Evolutionary conservation across 257 asterid genomes (phyloP), one percentile per base, ranked within the genome.

Genomic region (Thymus mandschuricus): DNA sequence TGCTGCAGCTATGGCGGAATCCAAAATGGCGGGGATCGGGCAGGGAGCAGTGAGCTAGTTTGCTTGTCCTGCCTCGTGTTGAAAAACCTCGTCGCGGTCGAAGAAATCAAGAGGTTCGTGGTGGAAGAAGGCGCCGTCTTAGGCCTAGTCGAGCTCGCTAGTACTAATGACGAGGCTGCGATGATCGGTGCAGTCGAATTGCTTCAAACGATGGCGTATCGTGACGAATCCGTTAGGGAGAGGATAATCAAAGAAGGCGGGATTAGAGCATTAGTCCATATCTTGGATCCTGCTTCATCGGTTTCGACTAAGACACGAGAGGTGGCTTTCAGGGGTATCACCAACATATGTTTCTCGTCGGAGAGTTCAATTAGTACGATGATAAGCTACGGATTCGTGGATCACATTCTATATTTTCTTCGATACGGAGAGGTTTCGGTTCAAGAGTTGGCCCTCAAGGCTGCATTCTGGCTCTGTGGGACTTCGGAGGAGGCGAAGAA

Each of bases 91-190:
- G 87, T 83, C 38, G 86, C 85, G 0, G 97, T 95, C 12, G 96
- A 89, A 66, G 99, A 95, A 81, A 92, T 95, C 58, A 95, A 87
- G 85, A 84, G 92, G 57, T 95, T 88, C 64, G 77, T 92, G 86
- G 82, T 92, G n/a, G 98, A 92, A 48, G 98, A 92, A 76, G 96
- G 95, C 5, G 96, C 89, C 5, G 78, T 95, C 44, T 27, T 78
- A 0, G 61, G 64, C 60, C 81, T 92, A 9, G 75, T 88, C 10
- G 87, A 80, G 79, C 92, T 95, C 8, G 79, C 68, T 0, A 75
- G 82, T 80, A 86, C 83, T 8, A 82, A 64, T 68, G 92, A 92
- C 35, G 97, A 89, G 70, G 77, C 68, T 1, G 48, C 72, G 7
- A 96, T 85, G 66, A 81, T 87, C 1, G 70, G 86, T 67, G 80